Conservation (phyloP, 306 rosid species). For the Astragalus membranaceus region DNA sequence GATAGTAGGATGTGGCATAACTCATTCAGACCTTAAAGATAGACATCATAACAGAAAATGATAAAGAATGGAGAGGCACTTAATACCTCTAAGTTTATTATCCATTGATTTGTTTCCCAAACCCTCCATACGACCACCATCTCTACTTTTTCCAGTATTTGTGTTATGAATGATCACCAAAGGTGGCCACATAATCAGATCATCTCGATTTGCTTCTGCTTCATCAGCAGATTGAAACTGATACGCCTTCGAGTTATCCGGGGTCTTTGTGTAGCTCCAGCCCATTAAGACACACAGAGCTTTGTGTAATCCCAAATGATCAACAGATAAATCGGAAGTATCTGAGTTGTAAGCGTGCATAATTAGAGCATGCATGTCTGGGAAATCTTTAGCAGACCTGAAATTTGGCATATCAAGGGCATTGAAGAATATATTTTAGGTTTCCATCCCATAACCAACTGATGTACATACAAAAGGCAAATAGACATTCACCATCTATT, state of each 20-base stretch:
- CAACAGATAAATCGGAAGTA: constrained; percentile 64
- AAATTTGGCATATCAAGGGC: constrained; percentile 60
- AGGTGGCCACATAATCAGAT: constrained; percentile 98
- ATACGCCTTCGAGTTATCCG: constrained; percentile 86
- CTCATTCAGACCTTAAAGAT: constrained; percentile 11
- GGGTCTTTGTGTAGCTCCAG: constrained; percentile 80
- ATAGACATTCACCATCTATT: constrained; percentile 25
- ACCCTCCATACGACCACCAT: constrained; percentile 99
- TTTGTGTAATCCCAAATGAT: constrained; percentile 96
- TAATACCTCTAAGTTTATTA: constrained; percentile 84
- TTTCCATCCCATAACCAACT: constrained; percentile 33
- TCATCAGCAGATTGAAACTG: constrained; percentile 77
- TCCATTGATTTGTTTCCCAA: constrained; percentile 99
- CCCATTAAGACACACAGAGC: constrained; percentile 96
- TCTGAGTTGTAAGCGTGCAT: constrained; percentile 86
- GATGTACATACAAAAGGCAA: constrained; percentile 29
- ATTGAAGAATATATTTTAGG: constrained; percentile 62
- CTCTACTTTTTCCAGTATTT: constrained; percentile 78
- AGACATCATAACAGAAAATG: constrained; percentile 29
- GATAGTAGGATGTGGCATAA: constrained; percentile 22
- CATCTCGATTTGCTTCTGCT: constrained; percentile 91
- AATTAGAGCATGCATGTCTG: constrained; percentile 85
- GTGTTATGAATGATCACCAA: constrained; percentile 93
- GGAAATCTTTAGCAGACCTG: constrained; percentile 95
- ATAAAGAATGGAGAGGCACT: constrained; percentile 32